Percentiles rank a stretch among this genome's conserved stretches.
These are phyloP conservation scores for Mrakia blollopis DNA, from an alignment of 768 basidiomycete species.

Conservation along the genomic window DNA sequence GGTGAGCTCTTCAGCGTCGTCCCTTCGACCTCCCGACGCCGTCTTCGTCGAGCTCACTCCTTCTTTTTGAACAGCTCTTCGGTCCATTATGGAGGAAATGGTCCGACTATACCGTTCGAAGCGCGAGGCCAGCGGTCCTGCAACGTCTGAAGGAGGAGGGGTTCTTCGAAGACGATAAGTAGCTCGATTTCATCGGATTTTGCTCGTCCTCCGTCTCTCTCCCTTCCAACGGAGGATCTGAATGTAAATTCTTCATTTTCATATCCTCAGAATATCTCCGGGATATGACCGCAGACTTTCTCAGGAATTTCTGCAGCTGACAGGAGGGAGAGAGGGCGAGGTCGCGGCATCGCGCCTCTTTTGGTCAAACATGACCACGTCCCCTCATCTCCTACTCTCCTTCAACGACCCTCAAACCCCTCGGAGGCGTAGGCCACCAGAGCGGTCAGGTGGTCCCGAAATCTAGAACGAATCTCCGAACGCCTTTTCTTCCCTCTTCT, in stretches of 20 bases:
- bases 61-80: constrained; percentile 31
- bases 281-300: too few species aligned
- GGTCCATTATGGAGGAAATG: constrained; percentile 38
- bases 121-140: constrained; percentile 34
- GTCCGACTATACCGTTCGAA: constrained; percentile 35
- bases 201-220: too few species aligned
- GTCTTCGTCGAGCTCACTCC: not conserved
- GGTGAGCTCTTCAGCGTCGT: constrained; percentile 46
- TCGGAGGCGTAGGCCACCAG: too few species aligned
- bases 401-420: too few species aligned
- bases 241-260: too few species aligned
- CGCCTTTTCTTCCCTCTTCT: not conserved
- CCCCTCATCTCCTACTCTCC: too few species aligned
- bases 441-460: not conserved
- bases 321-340: not conserved
- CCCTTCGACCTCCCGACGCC: not conserved
- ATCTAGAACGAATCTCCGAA: not conserved
- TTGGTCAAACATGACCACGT: not conserved
- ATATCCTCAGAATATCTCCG: too few species aligned
- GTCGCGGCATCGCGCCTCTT: not conserved
- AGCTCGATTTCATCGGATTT: not conserved
- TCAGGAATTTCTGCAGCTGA: not conserved
- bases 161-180: constrained; percentile 26
- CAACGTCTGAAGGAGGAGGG: constrained; percentile 33
- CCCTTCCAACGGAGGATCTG: too few species aligned